Evolutionary conservation across 225 moss, liverwort and hornwort genomes (phyloP).

Genomic region (Polytrichum commune): DNA sequence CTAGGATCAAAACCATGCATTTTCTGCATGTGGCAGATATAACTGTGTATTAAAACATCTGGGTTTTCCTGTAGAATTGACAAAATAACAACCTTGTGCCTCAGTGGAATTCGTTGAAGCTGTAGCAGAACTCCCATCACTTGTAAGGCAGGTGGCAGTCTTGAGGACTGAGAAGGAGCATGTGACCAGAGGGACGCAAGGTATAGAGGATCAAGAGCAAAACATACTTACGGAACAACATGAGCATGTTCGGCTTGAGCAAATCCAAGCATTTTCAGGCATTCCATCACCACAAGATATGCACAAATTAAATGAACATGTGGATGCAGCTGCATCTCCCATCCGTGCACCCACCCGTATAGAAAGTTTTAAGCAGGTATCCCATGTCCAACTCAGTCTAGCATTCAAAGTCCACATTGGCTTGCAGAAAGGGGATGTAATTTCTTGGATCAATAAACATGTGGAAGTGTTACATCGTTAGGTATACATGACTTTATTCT

Average conservation of each 20-base stretch:
- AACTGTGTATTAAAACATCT: too few relatives aligned
- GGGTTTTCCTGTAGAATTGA: too few relatives aligned
- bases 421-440: too few relatives aligned
- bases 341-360: neutral
- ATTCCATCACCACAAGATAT: neutral
- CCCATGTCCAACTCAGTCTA: too few relatives aligned
- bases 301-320: neutral
- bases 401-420: too few relatives aligned
- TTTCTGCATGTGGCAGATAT: too few relatives aligned
- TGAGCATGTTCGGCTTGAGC: constrained; percentile 1
- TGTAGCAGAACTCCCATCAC: constrained; percentile 7
- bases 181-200: neutral
- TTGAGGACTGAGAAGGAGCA: constrained; percentile 1
- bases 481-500: too few relatives aligned
- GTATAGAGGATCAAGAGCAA: constrained; percentile 1
- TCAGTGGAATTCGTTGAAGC: constrained; percentile 5
- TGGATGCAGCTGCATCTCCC: constrained; percentile 3
- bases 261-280: neutral
- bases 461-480: too few relatives aligned
- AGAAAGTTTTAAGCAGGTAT: constrained; percentile 7
- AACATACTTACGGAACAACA: neutral
- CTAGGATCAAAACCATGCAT: too few relatives aligned
- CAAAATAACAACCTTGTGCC: neutral
- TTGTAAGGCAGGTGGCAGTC: neutral
- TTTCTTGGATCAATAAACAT: too few relatives aligned